These are phyloP conservation scores for Sphenostylis stenocarpa DNA, from an alignment of 306 rosid genomes.

Conservation along the genomic window DNA sequence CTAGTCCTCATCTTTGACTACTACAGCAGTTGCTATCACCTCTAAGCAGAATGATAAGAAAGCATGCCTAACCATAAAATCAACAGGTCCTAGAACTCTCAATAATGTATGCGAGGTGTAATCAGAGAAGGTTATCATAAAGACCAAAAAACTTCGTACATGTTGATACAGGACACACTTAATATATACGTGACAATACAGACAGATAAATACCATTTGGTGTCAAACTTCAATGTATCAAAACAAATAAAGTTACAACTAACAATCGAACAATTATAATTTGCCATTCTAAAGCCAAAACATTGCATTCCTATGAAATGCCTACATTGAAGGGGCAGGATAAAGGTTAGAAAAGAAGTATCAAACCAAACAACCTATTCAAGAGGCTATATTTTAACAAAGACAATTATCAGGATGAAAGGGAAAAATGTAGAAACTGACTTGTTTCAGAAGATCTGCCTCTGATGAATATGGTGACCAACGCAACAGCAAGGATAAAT, in stretches of 20 bases:
- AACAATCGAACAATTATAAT: neutral
- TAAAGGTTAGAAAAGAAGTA: neutral
- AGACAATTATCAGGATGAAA: neutral
- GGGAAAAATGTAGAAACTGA: constrained; percentile 38
- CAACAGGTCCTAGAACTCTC: neutral
- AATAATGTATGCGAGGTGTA: neutral
- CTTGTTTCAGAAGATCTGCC: constrained; percentile 82
- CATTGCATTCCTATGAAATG: neutral
- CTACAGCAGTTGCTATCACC: neutral
- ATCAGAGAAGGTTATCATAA: neutral
- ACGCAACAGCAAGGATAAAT: constrained; percentile 64
- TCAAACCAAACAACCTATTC: constrained; percentile 11
- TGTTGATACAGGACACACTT: neutral
- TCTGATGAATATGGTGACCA: constrained; percentile 96
- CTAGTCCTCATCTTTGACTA: no score
- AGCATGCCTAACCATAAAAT: neutral
- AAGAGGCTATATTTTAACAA: neutral
- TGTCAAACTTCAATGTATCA: constrained; percentile 4
- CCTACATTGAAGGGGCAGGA: neutral
- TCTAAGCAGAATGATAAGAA: neutral
- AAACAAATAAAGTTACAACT: neutral
- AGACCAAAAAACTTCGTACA: neutral
- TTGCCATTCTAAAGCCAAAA: neutral
- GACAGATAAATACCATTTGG: neutral
- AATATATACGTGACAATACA: neutral